phyloP scores from a whole-genome alignment of 495 filamentous ascomycete species.

The Trichoderma reesei region DNA sequence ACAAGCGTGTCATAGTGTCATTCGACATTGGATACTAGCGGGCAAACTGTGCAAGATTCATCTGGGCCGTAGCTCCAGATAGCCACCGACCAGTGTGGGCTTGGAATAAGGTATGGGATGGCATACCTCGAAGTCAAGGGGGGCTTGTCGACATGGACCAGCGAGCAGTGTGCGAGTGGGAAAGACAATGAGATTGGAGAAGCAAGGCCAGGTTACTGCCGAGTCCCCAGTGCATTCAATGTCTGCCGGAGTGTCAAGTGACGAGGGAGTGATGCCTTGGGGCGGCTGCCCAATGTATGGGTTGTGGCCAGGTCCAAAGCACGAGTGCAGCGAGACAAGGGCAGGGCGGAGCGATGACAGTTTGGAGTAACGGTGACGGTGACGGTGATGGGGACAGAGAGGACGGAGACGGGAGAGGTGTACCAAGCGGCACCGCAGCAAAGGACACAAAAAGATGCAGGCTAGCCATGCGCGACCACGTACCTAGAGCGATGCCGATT shows the following conservation, averaged over 20 bases:
- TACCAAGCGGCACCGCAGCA: background rate
- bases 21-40: background rate
- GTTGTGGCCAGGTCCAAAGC: background rate
- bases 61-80: background rate
- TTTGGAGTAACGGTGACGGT: background rate
- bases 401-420: background rate
- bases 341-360: background rate
- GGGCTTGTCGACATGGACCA: background rate
- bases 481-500: background rate
- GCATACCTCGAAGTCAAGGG: slow-evolving; percentile 1
- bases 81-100: background rate
- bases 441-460: slow-evolving; percentile 3
- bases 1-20: background rate
- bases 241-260: background rate
- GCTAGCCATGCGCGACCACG: background rate
- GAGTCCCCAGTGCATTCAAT: background rate
- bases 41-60: background rate
- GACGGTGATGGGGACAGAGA: background rate
- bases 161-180: background rate
- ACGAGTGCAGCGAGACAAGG: background rate
- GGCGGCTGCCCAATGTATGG: background rate
- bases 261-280: background rate
- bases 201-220: background rate
- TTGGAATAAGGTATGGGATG: background rate
- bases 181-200: background rate